Percentiles rank a stretch among this genome's conserved stretches.
phyloP scores from a whole-genome alignment of 768 basidiomycete genomes.

The Boletellus emodensis region DNA sequence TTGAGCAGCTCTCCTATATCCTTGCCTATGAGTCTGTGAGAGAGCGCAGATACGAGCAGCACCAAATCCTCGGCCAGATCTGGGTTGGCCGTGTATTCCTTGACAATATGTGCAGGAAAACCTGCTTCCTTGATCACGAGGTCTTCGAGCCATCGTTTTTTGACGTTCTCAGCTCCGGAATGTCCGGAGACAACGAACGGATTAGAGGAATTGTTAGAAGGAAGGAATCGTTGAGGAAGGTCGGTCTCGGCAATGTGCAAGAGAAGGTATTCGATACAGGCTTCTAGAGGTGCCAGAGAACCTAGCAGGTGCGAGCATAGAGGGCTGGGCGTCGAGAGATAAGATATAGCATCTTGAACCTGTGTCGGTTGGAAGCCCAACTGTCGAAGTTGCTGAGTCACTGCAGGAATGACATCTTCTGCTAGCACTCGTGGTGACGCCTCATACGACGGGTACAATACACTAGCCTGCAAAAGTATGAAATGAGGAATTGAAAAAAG shows the following conservation, averaged over 20 bases:
- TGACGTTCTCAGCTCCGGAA: slow-evolving; percentile 58
- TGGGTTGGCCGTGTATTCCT: slow-evolving; percentile 42
- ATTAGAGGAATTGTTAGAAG: slow-evolving; percentile 59
- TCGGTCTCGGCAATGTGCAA: slow-evolving; percentile 85
- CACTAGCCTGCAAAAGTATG: slow-evolving; percentile 40
- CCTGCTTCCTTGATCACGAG: slow-evolving; percentile 80
- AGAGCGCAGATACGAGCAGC: slow-evolving; percentile 51
- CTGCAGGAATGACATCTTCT: slow-evolving; percentile 38
- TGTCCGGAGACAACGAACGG: slow-evolving; percentile 66
- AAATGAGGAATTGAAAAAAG: not conserved
- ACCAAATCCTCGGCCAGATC: slow-evolving; percentile 47
- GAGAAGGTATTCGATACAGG: slow-evolving; percentile 80
- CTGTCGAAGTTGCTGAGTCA: slow-evolving; percentile 52
- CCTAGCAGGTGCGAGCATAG: slow-evolving; percentile 60
- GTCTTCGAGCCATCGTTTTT: slow-evolving; percentile 76
- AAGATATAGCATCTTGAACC: slow-evolving; percentile 48
- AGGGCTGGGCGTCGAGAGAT: slow-evolving; percentile 53
- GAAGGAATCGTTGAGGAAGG: slow-evolving; percentile 69
- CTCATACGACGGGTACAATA: slow-evolving; percentile 44
- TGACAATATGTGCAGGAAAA: slow-evolving; percentile 71
- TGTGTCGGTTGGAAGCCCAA: slow-evolving; percentile 67
- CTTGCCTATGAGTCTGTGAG: slow-evolving; percentile 51
- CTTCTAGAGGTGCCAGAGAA: slow-evolving; percentile 61
- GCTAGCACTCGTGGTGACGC: slow-evolving; percentile 33
- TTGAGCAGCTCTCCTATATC: slow-evolving; percentile 29